These are phyloP conservation scores for Diaporthe longicolla DNA, from an alignment of 2,329 filamentous ascomycete species.

Conservation along the genomic window DNA sequence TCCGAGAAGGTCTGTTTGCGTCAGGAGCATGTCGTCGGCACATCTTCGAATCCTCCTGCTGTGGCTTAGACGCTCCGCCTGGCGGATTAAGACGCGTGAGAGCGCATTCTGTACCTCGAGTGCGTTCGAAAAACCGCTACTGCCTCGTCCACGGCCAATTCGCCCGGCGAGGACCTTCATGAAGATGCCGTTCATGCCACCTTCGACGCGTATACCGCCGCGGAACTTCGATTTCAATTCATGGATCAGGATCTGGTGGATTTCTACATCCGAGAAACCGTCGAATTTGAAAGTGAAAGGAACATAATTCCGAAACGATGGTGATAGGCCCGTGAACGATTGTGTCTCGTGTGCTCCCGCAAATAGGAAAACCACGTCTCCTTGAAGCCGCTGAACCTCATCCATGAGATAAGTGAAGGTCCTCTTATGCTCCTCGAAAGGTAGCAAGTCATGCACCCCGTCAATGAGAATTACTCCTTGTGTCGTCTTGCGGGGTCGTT, in stretches of 20 bases:
- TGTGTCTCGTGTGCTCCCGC: background rate
- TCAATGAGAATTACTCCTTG: background rate
- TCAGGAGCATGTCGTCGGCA: background rate
- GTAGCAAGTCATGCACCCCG: background rate
- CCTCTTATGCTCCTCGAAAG: too few species aligned
- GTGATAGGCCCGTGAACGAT: background rate
- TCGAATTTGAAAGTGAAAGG: background rate
- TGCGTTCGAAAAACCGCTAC: background rate
- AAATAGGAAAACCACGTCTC: background rate
- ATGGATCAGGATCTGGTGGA: background rate
- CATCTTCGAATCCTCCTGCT: background rate
- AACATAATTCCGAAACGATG: background rate
- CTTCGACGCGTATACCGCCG: background rate
- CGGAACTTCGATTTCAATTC: background rate
- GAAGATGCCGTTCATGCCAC: background rate
- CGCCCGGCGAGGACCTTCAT: background rate
- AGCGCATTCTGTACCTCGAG: background rate
- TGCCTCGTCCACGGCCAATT: background rate
- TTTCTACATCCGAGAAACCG: background rate
- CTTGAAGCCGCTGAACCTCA: background rate
- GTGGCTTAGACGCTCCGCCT: background rate
- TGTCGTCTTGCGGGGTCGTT: background rate
- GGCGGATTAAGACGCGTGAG: background rate
- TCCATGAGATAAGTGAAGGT: background rate
- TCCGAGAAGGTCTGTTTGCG: background rate